These are phyloP conservation scores for Gaeumannomyces tritici DNA, from an alignment of 2,329 filamentous ascomycete species.

Conservation along the genomic window DNA sequence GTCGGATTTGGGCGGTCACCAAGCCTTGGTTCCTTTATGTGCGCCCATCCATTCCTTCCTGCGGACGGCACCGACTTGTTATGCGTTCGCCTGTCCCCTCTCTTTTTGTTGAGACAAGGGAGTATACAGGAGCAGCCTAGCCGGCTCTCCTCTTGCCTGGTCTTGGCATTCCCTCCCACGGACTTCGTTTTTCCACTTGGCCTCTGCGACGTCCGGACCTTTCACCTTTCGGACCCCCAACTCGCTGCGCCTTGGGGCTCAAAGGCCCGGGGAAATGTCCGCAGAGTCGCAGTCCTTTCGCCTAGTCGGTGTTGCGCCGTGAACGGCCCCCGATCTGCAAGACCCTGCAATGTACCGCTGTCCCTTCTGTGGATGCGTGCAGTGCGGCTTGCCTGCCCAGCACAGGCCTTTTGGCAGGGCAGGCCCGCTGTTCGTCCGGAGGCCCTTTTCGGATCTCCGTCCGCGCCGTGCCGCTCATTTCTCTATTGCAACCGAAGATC, in stretches of 20 bases:
- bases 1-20: not conserved
- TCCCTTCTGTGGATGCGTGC: not conserved
- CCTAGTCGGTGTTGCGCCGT: not conserved
- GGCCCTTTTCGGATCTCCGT: not conserved
- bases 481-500: not conserved
- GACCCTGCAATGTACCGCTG: not conserved
- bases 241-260: not conserved
- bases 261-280: not conserved
- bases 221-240: not conserved
- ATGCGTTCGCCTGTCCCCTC: not conserved
- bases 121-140: not conserved
- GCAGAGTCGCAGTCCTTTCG: not conserved
- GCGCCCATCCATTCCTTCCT: not conserved
- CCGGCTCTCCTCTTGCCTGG: not conserved
- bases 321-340: not conserved
- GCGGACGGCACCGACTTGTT: not conserved
- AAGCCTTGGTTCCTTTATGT: not conserved
- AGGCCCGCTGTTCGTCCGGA: not conserved
- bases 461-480: not conserved
- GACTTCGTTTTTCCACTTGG: not conserved
- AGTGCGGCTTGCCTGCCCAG: not conserved
- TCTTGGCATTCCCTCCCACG: not conserved
- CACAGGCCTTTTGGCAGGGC: too few relatives aligned
- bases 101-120: not conserved
- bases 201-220: not conserved